Evolutionary conservation across 2,329 filamentous ascomycete genomes (phyloP).

Genomic region (Fusarium sp.): DNA sequence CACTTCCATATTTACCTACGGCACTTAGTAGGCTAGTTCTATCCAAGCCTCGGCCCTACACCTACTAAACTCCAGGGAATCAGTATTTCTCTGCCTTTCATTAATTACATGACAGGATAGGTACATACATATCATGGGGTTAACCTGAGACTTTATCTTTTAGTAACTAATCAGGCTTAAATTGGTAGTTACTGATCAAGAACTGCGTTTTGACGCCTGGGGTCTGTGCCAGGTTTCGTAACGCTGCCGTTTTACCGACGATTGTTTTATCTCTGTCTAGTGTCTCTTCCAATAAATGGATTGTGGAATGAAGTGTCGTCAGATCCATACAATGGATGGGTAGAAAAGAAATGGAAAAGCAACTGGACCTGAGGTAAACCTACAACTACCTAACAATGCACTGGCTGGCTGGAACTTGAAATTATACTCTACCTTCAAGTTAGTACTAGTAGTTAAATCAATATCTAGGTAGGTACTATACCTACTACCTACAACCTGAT

Average conservation of each 20-base stretch:
- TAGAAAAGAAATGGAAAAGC: background rate
- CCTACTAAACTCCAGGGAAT: background rate
- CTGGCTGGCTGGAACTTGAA: background rate
- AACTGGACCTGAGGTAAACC: background rate
- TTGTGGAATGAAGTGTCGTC: conserved; percentile 29
- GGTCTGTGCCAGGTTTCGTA: conserved; percentile 24
- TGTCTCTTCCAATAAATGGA: conserved; percentile 12
- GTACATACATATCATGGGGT: conserved; percentile 5
- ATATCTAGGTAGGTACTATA: no score
- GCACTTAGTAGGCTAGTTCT: background rate
- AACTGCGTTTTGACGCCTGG: conserved; percentile 10
- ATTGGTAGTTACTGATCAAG: background rate
- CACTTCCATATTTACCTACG: background rate
- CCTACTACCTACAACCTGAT: background rate
- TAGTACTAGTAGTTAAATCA: background rate
- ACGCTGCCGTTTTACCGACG: conserved; percentile 16
- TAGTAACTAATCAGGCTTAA: background rate
- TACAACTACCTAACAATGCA: background rate
- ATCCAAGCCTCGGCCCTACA: conserved; percentile 25
- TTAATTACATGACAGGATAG: background rate
- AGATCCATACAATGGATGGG: conserved; percentile 2
- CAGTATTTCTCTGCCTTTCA: background rate
- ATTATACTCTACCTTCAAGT: background rate
- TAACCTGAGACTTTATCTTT: conserved; percentile 1
- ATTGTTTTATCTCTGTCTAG: conserved; percentile 25